phyloP scores from a whole-genome alignment of 2,329 filamentous ascomycete species.

The Incumbomyces lentus region DNA sequence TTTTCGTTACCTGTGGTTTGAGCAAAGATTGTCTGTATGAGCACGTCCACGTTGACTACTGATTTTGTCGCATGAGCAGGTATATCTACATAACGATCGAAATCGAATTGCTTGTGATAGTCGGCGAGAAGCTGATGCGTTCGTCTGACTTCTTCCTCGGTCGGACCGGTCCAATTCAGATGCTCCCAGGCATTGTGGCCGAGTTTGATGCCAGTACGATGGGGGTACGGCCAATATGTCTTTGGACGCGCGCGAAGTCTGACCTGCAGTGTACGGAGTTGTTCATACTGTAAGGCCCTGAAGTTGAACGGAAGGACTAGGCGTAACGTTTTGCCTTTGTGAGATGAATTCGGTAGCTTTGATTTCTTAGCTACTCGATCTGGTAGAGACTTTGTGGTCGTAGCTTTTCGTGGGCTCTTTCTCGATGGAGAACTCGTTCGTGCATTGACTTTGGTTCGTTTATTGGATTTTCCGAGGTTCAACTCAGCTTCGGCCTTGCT shows the following conservation, averaged over 20 bases:
- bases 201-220: constrained; percentile 7
- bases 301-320: no score
- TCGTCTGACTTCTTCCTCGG: neutral
- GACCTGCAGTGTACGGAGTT: neutral
- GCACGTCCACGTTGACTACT: constrained; percentile 12
- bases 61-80: constrained; percentile 15
- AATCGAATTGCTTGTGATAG: neutral
- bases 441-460: no score
- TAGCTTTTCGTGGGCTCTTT: no score
- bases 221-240: neutral
- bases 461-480: no score
- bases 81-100: neutral
- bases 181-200: constrained; percentile 8
- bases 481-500: neutral
- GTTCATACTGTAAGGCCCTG: neutral
- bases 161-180: neutral
- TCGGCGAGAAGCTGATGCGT: neutral
- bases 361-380: no score
- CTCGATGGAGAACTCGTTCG: no score
- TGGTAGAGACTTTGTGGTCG: no score
- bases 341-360: no score
- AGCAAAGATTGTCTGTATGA: constrained; percentile 18
- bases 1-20: constrained; percentile 18
- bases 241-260: neutral
- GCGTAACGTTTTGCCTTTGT: no score